Evolutionary conservation across 257 asterid species (phyloP).

Genomic region (Rehmannia glutinosa): DNA sequence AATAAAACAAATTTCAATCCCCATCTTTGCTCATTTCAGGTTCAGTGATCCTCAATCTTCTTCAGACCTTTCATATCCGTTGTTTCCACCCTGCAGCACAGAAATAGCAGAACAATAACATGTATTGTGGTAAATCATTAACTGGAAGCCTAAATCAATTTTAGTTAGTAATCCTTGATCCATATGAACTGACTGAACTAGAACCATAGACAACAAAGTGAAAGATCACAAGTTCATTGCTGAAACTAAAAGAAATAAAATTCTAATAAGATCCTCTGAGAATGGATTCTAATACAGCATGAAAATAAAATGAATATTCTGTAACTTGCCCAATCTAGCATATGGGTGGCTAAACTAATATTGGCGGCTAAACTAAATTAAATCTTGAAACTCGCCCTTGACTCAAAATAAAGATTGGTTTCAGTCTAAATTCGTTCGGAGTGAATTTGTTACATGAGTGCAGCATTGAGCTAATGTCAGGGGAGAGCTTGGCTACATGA

Average conservation of each 20-base stretch:
- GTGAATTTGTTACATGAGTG: no score
- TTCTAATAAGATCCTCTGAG: neutral
- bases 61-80: slow-evolving; percentile 97
- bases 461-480: no score
- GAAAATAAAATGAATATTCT: neutral
- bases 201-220: neutral
- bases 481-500: no score
- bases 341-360: no score
- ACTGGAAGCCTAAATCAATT: neutral
- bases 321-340: neutral
- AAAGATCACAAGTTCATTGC: neutral
- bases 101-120: neutral
- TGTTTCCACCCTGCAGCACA: slow-evolving; percentile 77
- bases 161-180: neutral
- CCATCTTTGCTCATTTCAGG: slow-evolving; percentile 6
- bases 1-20: neutral
- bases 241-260: no score
- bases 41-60: slow-evolving; percentile 86
- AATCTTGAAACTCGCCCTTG: no score
- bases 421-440: no score
- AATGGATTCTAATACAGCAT: neutral
- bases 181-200: neutral
- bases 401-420: no score
- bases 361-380: no score
- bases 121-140: neutral